phyloP scores from a whole-genome alignment of 495 filamentous ascomycete genomes.

The Sabuloglossum arenarium region DNA sequence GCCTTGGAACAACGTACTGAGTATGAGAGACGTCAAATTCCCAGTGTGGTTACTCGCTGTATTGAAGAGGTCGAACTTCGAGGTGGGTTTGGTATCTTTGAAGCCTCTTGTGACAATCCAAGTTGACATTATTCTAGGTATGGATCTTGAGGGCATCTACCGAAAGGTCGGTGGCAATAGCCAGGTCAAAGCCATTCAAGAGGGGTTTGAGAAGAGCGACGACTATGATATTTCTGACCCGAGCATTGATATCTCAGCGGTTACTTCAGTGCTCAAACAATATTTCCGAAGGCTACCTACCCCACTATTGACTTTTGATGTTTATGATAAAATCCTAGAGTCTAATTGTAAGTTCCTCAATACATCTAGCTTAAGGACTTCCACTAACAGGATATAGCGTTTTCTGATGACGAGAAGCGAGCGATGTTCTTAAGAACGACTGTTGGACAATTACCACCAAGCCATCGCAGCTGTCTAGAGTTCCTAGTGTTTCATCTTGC shows the following conservation, averaged over 20 bases:
- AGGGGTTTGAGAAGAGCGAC: constrained; percentile 70
- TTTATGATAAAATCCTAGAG: constrained; percentile 79
- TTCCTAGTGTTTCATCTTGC: constrained; percentile 88
- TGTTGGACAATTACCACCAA: constrained; percentile 53
- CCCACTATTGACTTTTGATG: constrained; percentile 78
- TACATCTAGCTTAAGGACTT: neutral
- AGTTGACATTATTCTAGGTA: constrained; percentile 33
- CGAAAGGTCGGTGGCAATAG: constrained; percentile 85
- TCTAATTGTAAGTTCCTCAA: constrained; percentile 31
- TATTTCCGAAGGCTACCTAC: constrained; percentile 90
- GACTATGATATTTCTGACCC: constrained; percentile 86
- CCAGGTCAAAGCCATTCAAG: constrained; percentile 67
- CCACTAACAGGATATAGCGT: constrained; percentile 17
- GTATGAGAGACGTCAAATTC: constrained; percentile 75
- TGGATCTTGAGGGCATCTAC: constrained; percentile 97
- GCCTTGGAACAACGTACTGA: constrained; percentile 75
- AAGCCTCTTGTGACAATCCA: neutral
- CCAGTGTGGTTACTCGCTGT: constrained; percentile 76
- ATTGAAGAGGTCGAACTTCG: constrained; percentile 94
- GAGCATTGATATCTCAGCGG: constrained; percentile 84
- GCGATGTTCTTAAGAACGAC: constrained; percentile 45
- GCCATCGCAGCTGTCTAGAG: constrained; percentile 75
- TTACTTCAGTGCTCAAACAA: constrained; percentile 89
- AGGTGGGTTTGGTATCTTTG: constrained; percentile 20
- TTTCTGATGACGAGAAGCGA: constrained; percentile 34